Base-by-base conservation (phyloP, 2,329 filamentous ascomycete genomes). In the Zarea fungicola region DNA sequence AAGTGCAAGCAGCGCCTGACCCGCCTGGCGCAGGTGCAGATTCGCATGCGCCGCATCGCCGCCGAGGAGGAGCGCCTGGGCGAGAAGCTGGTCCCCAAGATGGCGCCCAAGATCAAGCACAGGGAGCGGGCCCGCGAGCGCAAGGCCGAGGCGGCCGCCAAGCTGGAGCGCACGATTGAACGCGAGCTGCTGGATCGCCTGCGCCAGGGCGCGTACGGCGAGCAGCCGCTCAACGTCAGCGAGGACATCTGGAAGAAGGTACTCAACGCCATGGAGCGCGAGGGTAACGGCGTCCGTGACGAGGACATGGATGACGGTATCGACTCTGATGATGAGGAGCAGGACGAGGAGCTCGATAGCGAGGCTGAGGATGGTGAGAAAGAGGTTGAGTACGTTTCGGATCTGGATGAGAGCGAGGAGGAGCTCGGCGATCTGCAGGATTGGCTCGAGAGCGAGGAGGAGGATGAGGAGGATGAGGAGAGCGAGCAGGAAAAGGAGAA, bases 161-260 rank as follows among this genome's bases (percentile, higher is more conserved):
- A 96, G 80, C 83, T 99, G 53, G 93, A 99, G 76, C 78, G 89
- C 56, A 90, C 90, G 7, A 97, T 99, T 67, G 93, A 99, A 77
- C 78, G 93, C 48, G 92, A 97, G 70, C 76, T 99, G 57, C 86
- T 99, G 58, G 89, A 97, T 70, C 78, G 93, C 58, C 72, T 99
- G 67, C 80, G 91, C 56, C 91, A 89, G 62, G 93, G 93, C 39
- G 91, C 91, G 3, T 97, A 99, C 68, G 93, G 93, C 48, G 91
- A 97, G 60, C 83, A 89, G 64, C 93, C 93, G 35, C 76, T 99
- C 56, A 99, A 99, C 64, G 91, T 96, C 44, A 93, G 95, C 67
- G 90, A 96, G 66, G 78, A 81, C 13, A 89, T 99, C 53, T 99
- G 93, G 93, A 95, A 95, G 79, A 95, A 91, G 78, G 93, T 99